Base-by-base conservation (phyloP, 768 basidiomycete species). In the Lentinula edodes region DNA sequence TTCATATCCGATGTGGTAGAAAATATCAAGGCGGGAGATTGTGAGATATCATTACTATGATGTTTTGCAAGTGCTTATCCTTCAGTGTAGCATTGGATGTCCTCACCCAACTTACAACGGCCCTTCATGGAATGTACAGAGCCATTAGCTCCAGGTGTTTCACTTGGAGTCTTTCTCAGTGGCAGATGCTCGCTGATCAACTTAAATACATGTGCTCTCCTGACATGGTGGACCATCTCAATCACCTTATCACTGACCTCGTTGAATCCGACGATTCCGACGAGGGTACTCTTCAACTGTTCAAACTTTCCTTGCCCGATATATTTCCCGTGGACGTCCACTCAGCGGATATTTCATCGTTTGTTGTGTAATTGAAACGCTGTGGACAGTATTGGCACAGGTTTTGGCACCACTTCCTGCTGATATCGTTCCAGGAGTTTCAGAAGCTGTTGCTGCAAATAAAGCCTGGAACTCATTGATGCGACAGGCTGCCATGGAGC, bases 361-460 rank as follows among this genome's bases (percentile, higher is more conserved):
- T n/a, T 95, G 93, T 72, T 94, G 93, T 68, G 85, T 91, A 51
- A 83, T 91, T 66, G 91, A 94, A 71, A 87, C 86, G 45, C 83
- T 90, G 67, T 93, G 91, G 88, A 93, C 91, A 5, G 79, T 91
- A n/a, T 82, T 95, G 23, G 87, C 91, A 3, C 92, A 93, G 71
- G 84, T 82, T 7, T 73, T 83, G 20, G 77, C 79, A 2, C 71
- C 77, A 63, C 70, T 76, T 50, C 67, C 69, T 18, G 58, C 62
- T 12, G 67, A 68, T 15, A 66, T 66, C 28, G 60, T 64, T 34
- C 69, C 65, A 10, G 71, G 72, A 12, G 73, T 78, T 52, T 76
- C 77, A 46, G 91, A 93, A 67, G 92, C 93, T 2, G 90, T 87
- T 0, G 93, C 93, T 8, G 89, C 90, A 1, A 94, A 93, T 69